Base-by-base conservation (phyloP, 257 asterid genomes). In the Leonotis leonurus region DNA sequence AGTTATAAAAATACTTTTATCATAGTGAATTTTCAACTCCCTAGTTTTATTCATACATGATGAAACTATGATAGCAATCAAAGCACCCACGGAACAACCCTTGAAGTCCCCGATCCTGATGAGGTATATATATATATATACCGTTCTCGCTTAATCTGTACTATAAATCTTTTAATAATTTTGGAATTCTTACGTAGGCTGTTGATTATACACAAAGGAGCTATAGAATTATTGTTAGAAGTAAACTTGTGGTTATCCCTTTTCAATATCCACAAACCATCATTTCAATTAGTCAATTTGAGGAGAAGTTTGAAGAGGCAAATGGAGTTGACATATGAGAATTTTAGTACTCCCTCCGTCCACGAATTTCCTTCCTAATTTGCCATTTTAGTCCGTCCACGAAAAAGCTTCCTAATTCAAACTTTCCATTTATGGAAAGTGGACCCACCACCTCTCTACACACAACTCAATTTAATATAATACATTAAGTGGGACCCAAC, bases 31-130 rank as follows among this genome's bases (percentile, higher is more conserved):
- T 51, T 50, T 49, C 50, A 59, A 73, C 75, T 44, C 68, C 69
- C 69, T 60, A 6, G 18, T 70, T 32, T 56, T 46, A 61, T 45
- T 72, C 60, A 59, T 61, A 74, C 85, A 91, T 96, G 88, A 86
- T 86, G 86, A 89, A 81, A 92, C 98, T 60, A 77, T 92, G 40
- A 83, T 71, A 56, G 67, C 57, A 51, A 63, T 89, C 73, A 92
- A 92, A 86, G 98, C 98, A 52, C 97, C 97, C 98, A 91, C 64
- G 98, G 97, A 17, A 89, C 97, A 30, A 89, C 98, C 62, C 84
- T 92, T 20, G 98, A 91, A 80, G 98, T 92, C 73, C 97, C 98
- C 58, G 95, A 92, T 70, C 95, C 97, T 56, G 95, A 92, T 60
- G 98, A 92, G 97, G 97, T 86, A 78, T 41, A 54, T 36, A 88